phyloP scores from a whole-genome alignment of 108 stramenopile genomes.

The Asterionellopsis glacialis region DNA sequence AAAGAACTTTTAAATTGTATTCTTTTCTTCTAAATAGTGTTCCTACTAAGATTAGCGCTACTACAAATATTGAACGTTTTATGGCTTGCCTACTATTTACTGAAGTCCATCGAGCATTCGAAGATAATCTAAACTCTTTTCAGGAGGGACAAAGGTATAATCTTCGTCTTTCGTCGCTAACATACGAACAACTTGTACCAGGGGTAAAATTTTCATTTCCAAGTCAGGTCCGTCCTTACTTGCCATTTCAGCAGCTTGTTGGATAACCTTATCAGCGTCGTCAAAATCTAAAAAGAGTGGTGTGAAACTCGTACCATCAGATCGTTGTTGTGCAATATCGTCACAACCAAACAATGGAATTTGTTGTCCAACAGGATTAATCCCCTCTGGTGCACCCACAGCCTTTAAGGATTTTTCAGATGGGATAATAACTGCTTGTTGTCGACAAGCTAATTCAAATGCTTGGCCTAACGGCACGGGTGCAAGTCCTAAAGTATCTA shows the following conservation, averaged over 20 bases:
- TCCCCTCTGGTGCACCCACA: conserved; percentile 59
- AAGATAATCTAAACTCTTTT: not conserved
- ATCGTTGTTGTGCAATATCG: conserved; percentile 50
- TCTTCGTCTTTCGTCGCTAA: conserved; percentile 31
- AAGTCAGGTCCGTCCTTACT: conserved; percentile 43
- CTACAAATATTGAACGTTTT: too few species aligned
- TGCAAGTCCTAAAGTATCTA: not conserved
- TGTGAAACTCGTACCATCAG: conserved; percentile 39
- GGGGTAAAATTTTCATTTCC: conserved; percentile 43
- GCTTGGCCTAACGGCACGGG: conserved; percentile 5
- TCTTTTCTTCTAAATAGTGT: too few species aligned
- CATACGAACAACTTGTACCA: conserved; percentile 39
- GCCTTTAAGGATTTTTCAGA: conserved; percentile 35
- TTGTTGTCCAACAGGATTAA: conserved; percentile 54
- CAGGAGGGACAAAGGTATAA: not conserved
- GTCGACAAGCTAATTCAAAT: conserved; percentile 45
- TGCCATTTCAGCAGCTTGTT: conserved; percentile 42
- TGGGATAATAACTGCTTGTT: conserved; percentile 62
- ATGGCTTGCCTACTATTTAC: too few species aligned
- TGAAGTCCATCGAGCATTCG: not conserved
- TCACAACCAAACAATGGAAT: conserved; percentile 72
- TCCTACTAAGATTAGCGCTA: too few species aligned
- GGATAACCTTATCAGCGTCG: conserved; percentile 49
- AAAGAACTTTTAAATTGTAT: too few species aligned
- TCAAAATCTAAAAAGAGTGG: conserved; percentile 56